Conservation (phyloP, 345 rosid genomes). For the Brassica carinata region DNA sequence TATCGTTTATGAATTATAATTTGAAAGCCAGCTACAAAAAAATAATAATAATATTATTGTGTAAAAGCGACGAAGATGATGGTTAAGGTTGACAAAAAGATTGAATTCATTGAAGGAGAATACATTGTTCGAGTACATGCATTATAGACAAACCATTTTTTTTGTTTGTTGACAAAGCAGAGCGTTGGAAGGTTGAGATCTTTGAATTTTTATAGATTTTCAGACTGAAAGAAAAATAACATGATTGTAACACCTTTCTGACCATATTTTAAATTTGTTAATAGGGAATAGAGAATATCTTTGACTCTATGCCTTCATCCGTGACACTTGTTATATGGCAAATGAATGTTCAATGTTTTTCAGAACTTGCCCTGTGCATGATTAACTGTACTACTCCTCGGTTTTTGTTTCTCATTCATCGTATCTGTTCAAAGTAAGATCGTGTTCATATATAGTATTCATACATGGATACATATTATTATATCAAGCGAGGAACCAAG, state of each 20-base stretch:
- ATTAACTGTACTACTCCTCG: not conserved
- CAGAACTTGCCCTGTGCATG: not conserved
- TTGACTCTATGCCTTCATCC: not conserved
- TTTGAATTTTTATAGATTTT: slow-evolving; percentile 8
- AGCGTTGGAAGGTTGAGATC: slow-evolving; percentile 11
- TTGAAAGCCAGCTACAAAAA: too few relatives aligned
- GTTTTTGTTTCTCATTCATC: not conserved
- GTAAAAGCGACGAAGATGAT: slow-evolving; percentile 8
- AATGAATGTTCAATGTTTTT: not conserved
- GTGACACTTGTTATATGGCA: not conserved
- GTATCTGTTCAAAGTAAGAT: not conserved
- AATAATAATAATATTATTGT: not conserved
- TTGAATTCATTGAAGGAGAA: slow-evolving; percentile 31
- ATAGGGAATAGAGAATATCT: not conserved
- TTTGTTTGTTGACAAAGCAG: slow-evolving; percentile 16
- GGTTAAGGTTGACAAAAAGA: slow-evolving; percentile 20
- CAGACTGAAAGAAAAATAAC: not conserved
- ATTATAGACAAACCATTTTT: slow-evolving; percentile 25
- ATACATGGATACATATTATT: not conserved
- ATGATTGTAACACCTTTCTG: slow-evolving; percentile 3
- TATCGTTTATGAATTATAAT: too few relatives aligned
- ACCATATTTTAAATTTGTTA: not conserved
- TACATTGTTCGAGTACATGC: slow-evolving; percentile 26
- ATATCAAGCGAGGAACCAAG: not conserved
- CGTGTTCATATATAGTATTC: not conserved